phyloP scores from a whole-genome alignment of 2,329 filamentous ascomycete species.

The Penicillium sp. region DNA sequence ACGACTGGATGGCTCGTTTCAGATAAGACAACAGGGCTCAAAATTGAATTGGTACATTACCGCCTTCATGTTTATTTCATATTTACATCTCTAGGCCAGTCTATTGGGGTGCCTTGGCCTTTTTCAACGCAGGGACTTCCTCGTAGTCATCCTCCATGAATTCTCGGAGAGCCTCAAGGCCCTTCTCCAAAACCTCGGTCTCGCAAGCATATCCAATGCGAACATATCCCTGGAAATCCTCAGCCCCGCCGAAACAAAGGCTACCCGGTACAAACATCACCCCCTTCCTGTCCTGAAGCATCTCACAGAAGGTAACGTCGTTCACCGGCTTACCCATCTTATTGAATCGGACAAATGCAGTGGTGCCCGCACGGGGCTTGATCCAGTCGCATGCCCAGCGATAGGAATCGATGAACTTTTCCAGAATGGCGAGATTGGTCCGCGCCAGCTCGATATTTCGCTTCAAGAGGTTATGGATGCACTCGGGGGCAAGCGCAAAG shows the following conservation, averaged over 20 bases:
- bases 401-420: slow-evolving; percentile 67
- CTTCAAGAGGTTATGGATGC: slow-evolving; percentile 64
- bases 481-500: slow-evolving; percentile 68
- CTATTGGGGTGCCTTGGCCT: slow-evolving; percentile 17
- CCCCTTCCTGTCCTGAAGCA: slow-evolving; percentile 67
- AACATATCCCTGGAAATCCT: slow-evolving; percentile 73
- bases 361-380: slow-evolving; percentile 76
- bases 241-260: slow-evolving; percentile 67
- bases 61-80: background rate
- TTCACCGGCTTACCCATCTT: slow-evolving; percentile 65
- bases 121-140: slow-evolving; percentile 45
- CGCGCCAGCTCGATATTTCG: slow-evolving; percentile 69
- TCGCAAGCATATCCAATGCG: slow-evolving; percentile 75
- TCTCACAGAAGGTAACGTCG: slow-evolving; percentile 70
- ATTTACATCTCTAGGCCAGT: background rate
- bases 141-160: slow-evolving; percentile 61
- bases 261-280: slow-evolving; percentile 75
- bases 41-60: background rate
- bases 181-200: slow-evolving; percentile 68
- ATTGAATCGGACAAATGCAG: slow-evolving; percentile 72
- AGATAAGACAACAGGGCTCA: background rate
- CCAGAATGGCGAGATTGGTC: slow-evolving; percentile 67
- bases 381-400: slow-evolving; percentile 68
- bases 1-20: background rate
- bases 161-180: slow-evolving; percentile 57